phyloP scores from a whole-genome alignment of 176 grass and related monocot genomes.

The Hordeum marinum region DNA sequence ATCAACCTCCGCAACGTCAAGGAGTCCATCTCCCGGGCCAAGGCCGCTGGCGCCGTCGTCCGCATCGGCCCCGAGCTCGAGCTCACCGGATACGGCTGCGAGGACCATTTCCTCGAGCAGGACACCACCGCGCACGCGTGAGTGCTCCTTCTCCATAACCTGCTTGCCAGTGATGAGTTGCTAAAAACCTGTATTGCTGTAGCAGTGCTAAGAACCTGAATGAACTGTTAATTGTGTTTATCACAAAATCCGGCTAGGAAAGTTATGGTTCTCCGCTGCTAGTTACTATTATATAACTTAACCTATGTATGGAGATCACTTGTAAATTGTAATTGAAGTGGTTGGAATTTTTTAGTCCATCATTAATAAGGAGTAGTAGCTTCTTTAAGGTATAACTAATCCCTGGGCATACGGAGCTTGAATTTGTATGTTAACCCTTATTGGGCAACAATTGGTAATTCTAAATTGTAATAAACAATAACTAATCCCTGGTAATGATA shows the following conservation, averaged over 20 bases:
- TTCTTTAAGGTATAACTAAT: background rate
- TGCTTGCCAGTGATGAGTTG: background rate
- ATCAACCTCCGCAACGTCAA: constrained; percentile 88
- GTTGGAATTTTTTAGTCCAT: background rate
- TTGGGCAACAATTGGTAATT: background rate
- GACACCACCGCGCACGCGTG: constrained; percentile 81
- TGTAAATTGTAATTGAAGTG: background rate
- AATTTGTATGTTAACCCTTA: background rate
- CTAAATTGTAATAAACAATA: background rate
- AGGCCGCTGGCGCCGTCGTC: constrained; percentile 51
- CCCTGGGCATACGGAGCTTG: background rate
- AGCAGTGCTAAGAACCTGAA: background rate
- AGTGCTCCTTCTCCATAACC: background rate
- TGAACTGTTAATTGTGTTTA: background rate
- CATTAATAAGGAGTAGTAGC: background rate
- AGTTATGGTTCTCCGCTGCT: background rate
- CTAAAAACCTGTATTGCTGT: background rate
- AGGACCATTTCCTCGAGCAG: constrained; percentile 96
- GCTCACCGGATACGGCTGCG: constrained; percentile 91
- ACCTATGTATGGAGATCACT: background rate
- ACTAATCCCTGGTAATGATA: background rate
- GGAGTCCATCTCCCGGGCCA: constrained; percentile 74
- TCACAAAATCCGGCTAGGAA: background rate
- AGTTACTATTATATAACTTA: background rate
- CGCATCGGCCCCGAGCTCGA: constrained; percentile 89